Evolutionary conservation across 768 basidiomycete genomes (phyloP).

Genomic region (Lactarius sp.): DNA sequence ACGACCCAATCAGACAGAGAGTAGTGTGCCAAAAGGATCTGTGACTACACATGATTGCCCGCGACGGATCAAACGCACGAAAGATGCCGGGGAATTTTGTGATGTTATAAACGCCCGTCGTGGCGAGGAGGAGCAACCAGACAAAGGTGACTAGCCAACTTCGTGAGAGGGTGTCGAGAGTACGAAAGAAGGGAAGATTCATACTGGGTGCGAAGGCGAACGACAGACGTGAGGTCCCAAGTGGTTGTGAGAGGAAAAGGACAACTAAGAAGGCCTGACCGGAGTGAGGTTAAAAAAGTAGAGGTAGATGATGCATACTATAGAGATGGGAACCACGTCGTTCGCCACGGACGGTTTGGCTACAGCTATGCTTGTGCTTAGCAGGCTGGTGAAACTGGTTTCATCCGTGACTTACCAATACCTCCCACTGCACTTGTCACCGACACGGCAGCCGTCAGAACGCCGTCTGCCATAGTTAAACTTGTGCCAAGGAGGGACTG

Average conservation of each 20-base stretch:
- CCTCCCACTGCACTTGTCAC: constrained; percentile 65
- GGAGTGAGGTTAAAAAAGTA: background rate
- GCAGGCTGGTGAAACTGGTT: background rate
- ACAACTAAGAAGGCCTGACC: constrained; percentile 47
- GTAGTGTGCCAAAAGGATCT: background rate
- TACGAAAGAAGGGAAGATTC: constrained; percentile 15
- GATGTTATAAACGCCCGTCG: constrained; percentile 56
- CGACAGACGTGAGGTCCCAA: constrained; percentile 52
- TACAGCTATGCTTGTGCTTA: constrained; percentile 35
- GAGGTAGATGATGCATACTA: constrained; percentile 36
- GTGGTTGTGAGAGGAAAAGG: constrained; percentile 55
- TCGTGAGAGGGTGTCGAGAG: background rate
- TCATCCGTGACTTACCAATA: constrained; percentile 33
- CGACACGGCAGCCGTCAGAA: constrained; percentile 65
- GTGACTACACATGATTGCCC: constrained; percentile 51
- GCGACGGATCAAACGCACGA: constrained; percentile 61
- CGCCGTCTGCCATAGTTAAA: constrained; percentile 62
- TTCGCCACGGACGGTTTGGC: constrained; percentile 45
- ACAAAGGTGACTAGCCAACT: constrained; percentile 43
- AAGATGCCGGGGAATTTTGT: constrained; percentile 52
- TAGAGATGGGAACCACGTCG: constrained; percentile 54
- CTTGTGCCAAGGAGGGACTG: constrained; percentile 61
- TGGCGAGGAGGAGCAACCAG: constrained; percentile 51
- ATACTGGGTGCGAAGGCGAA: constrained; percentile 51
- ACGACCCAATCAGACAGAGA: constrained; percentile 1